These are phyloP conservation scores for Blastosporella zonata DNA, from an alignment of 1,284 basidiomycete genomes.

Conservation along the genomic window DNA sequence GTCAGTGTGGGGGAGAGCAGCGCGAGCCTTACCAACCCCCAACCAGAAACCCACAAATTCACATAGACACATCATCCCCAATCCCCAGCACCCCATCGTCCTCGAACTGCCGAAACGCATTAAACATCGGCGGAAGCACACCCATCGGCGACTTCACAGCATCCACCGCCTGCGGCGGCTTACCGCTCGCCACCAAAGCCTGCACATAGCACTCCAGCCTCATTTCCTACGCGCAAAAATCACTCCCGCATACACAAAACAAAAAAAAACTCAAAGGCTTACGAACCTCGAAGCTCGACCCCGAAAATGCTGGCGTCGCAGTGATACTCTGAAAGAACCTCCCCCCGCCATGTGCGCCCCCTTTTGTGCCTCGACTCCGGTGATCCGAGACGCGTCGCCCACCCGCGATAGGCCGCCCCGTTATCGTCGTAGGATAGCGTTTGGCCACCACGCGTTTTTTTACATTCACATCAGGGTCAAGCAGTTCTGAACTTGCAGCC, in stretches of 20 bases:
- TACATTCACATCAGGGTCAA: too few species aligned
- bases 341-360: neutral
- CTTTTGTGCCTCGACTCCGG: neutral
- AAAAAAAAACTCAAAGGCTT: neutral
- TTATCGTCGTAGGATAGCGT: neutral
- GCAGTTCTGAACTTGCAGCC: neutral
- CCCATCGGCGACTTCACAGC: conserved; percentile 20
- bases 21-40: too few species aligned
- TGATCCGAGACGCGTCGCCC: neutral
- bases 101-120: conserved; percentile 16
- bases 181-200: conserved; percentile 22
- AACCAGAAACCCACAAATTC: too few species aligned
- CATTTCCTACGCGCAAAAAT: conserved; percentile 23
- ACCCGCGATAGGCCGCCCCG: neutral
- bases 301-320: conserved; percentile 20
- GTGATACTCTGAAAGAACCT: conserved; percentile 25
- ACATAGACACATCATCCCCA: neutral
- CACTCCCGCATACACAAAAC: neutral
- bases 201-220: conserved; percentile 28
- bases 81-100: neutral
- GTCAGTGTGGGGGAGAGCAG: too few species aligned
- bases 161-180: conserved; percentile 22
- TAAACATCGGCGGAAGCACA: conserved; percentile 24
- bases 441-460: too few species aligned
- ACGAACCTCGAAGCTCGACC: conserved; percentile 26